Base-by-base conservation (phyloP, 2,329 filamentous ascomycete genomes). In the Cadophora luteo-olivacea region DNA sequence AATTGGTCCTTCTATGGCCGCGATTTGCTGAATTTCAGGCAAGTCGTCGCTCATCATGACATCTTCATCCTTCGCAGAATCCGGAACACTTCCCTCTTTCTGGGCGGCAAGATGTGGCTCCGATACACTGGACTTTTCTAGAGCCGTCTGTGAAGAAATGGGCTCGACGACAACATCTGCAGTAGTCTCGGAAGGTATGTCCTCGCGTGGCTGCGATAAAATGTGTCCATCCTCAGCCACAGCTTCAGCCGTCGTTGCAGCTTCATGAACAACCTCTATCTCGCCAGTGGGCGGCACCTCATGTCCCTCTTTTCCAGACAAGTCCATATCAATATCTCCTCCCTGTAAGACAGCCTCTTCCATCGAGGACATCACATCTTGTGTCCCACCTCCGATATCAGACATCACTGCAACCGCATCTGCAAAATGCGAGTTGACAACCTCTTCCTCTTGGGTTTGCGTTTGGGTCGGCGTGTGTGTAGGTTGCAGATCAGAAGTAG, bases 381-480 rank as follows among this genome's bases (percentile, higher is more conserved):
- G 62, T 24, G 62, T 57, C 19, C 32, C 22, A 25, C 49, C 33
- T 14, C 51, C 62, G 16, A 58, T 33, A 65, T 65, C 36, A 14
- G 62, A 65, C 62, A 57, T 65, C 11, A 65, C 62, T 22, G 62
- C 62, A 12, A 65, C 12, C 33, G 62, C 62, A 49, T 65, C 62
- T 8, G 33, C 62, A 33, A 58, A 65, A 24, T 57, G 62, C 14
- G 62, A 65, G 16, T 58, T 25, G 1, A 41, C 19, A 4, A 65
- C 6, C n/a, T 29, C 61, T 22, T 48, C 52, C 24, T 55, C 24
- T 41, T 64, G 45, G 11, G 25, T 25, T 22, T 41, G 55, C 11
- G 54, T 58, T 19, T 58, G 32, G 3, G 55, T 41, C 8, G n/a
- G 55, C 11, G 55, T 60, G n/a, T 57, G 62, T 3, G 62, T 58